phyloP scores from a whole-genome alignment of 2,329 filamentous ascomycete species.

The Fusarium tuaranense region DNA sequence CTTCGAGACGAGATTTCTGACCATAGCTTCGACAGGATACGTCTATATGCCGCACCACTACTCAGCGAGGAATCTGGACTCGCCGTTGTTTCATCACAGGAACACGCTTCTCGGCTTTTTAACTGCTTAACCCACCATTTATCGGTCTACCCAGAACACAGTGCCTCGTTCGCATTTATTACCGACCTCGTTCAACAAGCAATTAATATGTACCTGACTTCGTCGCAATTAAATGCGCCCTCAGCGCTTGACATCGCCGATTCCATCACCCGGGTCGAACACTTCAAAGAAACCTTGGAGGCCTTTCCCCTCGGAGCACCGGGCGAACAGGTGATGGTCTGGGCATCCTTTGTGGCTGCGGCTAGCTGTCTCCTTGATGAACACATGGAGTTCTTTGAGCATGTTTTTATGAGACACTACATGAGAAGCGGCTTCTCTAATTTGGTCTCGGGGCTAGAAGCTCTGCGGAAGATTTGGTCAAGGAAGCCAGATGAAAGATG shows the following conservation, averaged over 20 bases:
- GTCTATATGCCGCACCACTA: conserved; percentile 18
- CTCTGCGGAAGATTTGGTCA: conserved; percentile 22
- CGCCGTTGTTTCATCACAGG: conserved; percentile 12
- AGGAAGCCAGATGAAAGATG: conserved; percentile 18
- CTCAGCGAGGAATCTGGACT: conserved; percentile 15
- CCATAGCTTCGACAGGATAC: background rate
- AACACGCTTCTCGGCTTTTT: conserved; percentile 1
- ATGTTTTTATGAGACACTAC: conserved; percentile 14
- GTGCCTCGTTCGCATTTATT: conserved; percentile 78
- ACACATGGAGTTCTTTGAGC: conserved; percentile 29
- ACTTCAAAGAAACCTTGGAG: conserved; percentile 32
- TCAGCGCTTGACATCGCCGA: background rate
- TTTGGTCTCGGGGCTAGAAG: conserved; percentile 16
- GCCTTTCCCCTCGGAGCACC: conserved; percentile 18
- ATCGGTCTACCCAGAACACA: conserved; percentile 80
- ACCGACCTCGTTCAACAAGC: conserved; percentile 87
- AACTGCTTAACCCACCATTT: conserved; percentile 8
- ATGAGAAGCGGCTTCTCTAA: conserved; percentile 29
- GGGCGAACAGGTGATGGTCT: conserved; percentile 32
- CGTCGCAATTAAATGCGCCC: background rate
- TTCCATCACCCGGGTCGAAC: conserved; percentile 22
- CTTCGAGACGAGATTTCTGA: too few relatives aligned
- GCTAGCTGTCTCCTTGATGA: conserved; percentile 25
- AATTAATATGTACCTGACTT: conserved; percentile 79
- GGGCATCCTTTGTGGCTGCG: conserved; percentile 34